A percentile compares a stretch with the other conserved stretches of the same genome.
Evolutionary conservation across 306 rosid genomes (phyloP).

Genomic region (Vachellia pachyceras): DNA sequence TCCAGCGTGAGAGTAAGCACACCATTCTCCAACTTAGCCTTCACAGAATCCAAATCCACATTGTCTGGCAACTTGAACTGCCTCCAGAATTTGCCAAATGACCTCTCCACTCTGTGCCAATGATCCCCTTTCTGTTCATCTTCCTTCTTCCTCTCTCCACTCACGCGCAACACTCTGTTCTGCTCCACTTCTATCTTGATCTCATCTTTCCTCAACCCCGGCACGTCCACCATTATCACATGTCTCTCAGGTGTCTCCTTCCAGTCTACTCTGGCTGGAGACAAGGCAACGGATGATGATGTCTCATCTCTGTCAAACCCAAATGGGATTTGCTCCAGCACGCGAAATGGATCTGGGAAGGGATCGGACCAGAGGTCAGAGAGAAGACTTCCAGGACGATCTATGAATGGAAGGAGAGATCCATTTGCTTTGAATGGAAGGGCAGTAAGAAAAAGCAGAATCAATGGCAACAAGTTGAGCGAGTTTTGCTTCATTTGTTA

Average conservation of each 20-base stretch:
- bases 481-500: constrained; percentile 41
- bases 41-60: constrained; percentile 62
- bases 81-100: constrained; percentile 69
- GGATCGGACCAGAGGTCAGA: constrained; percentile 44
- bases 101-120: constrained; percentile 68
- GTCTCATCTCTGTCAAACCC: constrained; percentile 49
- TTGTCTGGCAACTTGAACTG: constrained; percentile 61
- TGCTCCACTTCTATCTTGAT: constrained; percentile 61
- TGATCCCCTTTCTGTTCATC: constrained; percentile 58
- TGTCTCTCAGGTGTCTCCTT: constrained; percentile 67
- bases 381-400: constrained; percentile 41
- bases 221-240: constrained; percentile 62
- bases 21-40: constrained; percentile 60
- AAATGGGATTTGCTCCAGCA: constrained; percentile 62
- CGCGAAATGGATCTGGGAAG: constrained; percentile 55
- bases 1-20: constrained; percentile 59
- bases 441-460: constrained; percentile 37
- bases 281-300: constrained; percentile 30
- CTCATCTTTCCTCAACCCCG: constrained; percentile 60
- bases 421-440: constrained; percentile 43
- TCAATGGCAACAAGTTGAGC: constrained; percentile 24
- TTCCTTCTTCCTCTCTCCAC: constrained; percentile 68
- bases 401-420: constrained; percentile 48
- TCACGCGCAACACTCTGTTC: constrained; percentile 54
- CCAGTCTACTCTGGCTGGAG: constrained; percentile 64